Percentiles rank a stretch among this genome's conserved stretches.
Evolutionary conservation across 2,329 filamentous ascomycete species (phyloP).

Genomic region (Tolypocladium pustulatum): DNA sequence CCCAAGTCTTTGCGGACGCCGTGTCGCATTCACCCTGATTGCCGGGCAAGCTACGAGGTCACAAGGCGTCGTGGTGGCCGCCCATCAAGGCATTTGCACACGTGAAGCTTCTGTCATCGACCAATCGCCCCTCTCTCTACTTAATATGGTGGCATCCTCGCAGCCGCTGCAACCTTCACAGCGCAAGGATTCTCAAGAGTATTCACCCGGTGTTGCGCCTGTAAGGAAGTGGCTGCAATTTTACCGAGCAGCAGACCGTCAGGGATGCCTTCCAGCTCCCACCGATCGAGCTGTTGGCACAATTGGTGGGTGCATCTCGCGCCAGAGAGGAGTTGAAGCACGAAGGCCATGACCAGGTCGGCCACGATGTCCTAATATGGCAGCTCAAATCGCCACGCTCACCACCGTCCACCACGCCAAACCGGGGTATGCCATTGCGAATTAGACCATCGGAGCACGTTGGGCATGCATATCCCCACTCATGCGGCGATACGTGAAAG

Average conservation of each 20-base stretch:
- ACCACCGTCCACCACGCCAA: neutral
- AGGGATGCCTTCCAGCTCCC: neutral
- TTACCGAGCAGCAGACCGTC: neutral
- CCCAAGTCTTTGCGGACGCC: neutral
- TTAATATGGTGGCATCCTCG: neutral
- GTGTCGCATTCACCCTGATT: neutral
- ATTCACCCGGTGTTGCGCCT: neutral
- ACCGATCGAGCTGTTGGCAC: neutral
- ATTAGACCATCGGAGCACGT: neutral
- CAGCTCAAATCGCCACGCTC: neutral
- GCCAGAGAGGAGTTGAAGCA: neutral
- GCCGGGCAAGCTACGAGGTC: neutral
- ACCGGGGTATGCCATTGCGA: neutral
- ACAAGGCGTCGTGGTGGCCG: neutral
- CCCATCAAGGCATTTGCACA: neutral
- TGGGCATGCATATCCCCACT: neutral
- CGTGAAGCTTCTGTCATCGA: neutral
- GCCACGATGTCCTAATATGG: neutral
- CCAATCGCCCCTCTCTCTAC: neutral
- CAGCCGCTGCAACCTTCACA: neutral
- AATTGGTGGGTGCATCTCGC: neutral
- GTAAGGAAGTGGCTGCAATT: neutral
- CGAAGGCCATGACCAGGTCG: neutral
- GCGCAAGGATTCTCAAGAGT: neutral
- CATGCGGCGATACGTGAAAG: neutral